These are phyloP conservation scores for Dryadomyces quercivorus DNA, from an alignment of 2,329 filamentous ascomycete species.

Conservation along the genomic window DNA sequence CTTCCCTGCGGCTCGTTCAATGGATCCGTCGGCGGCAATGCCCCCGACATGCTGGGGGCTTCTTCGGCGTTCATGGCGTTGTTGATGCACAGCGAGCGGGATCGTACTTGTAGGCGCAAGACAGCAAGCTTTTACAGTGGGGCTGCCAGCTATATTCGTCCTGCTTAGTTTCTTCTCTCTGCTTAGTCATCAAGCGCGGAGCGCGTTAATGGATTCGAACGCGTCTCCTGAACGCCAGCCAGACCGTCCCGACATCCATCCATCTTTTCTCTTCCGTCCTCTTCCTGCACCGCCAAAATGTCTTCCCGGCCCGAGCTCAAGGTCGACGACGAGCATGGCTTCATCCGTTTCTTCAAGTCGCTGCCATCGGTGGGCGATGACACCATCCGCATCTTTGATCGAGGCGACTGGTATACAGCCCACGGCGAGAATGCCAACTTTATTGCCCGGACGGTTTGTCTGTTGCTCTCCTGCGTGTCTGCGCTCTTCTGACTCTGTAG, in stretches of 20 bases:
- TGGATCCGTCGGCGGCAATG: background rate
- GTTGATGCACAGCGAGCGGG: background rate
- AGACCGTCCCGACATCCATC: background rate
- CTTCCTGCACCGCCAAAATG: slow-evolving; percentile 30
- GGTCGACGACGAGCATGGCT: slow-evolving; percentile 93
- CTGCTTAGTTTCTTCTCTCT: no score
- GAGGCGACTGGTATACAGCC: slow-evolving; percentile 92
- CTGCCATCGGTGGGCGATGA: slow-evolving; percentile 58
- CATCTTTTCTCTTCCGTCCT: background rate
- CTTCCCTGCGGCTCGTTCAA: background rate
- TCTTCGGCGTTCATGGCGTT: slow-evolving; percentile 3
- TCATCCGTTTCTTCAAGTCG: slow-evolving; percentile 93
- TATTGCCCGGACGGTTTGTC: slow-evolving; percentile 58
- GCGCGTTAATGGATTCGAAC: background rate
- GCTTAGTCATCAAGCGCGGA: background rate
- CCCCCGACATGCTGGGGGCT: slow-evolving; percentile 1
- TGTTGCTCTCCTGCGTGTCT: background rate
- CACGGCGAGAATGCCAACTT: slow-evolving; percentile 76
- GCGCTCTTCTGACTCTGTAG: slow-evolving; percentile 23
- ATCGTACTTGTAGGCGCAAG: background rate
- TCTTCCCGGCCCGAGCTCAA: slow-evolving; percentile 61
- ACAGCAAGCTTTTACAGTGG: background rate
- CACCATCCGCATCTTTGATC: slow-evolving; percentile 83
- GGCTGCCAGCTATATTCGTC: no score
- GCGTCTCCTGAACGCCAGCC: background rate